These are phyloP conservation scores for Limonium bicolor DNA, from an alignment of 148 eudicot genomes.

Conservation along the genomic window DNA sequence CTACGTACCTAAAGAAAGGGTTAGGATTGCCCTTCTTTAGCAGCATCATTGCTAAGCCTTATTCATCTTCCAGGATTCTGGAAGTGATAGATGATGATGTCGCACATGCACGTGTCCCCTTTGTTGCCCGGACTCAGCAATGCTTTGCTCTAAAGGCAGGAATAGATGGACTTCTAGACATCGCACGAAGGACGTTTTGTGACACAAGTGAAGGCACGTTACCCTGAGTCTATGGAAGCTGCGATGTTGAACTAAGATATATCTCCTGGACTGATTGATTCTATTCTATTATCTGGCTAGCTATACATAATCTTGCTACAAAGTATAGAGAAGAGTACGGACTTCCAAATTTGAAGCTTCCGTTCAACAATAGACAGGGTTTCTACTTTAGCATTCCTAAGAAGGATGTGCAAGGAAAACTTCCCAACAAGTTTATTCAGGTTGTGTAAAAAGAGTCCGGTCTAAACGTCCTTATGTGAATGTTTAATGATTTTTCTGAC, in stretches of 20 bases:
- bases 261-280: conserved; percentile 13
- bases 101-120: conserved; percentile 84
- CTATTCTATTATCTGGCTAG: conserved; percentile 26
- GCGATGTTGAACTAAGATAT: conserved; percentile 13
- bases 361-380: conserved; percentile 89
- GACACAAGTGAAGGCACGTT: conserved; percentile 93
- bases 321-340: conserved; percentile 85
- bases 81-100: conserved; percentile 96
- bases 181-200: conserved; percentile 91
- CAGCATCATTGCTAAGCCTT: neutral
- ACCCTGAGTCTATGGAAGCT: conserved; percentile 4
- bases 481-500: too few species aligned
- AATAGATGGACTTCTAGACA: conserved; percentile 92
- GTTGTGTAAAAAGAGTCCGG: too few species aligned
- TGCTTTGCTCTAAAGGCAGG: conserved; percentile 98
- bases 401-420: conserved; percentile 79
- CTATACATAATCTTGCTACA: conserved; percentile 92
- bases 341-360: conserved; percentile 81
- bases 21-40: conserved; percentile 33
- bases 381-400: conserved; percentile 89
- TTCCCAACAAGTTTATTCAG: conserved; percentile 96
- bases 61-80: conserved; percentile 47
- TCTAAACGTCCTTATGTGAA: too few species aligned
- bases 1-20: neutral
- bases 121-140: conserved; percentile 98